phyloP scores from a whole-genome alignment of 192 early-diverging fungal species.

The Entomortierella beljakovae region DNA sequence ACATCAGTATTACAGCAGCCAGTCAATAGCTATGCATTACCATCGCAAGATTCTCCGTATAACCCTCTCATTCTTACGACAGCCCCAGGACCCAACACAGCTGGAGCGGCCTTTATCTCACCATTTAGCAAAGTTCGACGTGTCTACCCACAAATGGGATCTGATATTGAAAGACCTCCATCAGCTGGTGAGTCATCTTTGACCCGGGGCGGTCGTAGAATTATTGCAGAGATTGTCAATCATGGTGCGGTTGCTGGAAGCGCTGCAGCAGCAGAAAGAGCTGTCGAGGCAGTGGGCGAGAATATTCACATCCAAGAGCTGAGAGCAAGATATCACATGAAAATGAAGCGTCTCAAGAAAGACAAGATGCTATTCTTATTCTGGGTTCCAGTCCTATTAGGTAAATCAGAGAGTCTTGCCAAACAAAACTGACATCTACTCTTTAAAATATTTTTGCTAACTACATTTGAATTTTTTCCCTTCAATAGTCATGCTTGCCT shows the following conservation, averaged over 20 bases:
- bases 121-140: conserved; percentile 38
- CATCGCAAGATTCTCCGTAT: conserved; percentile 31
- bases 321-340: conserved; percentile 45
- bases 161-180: conserved; percentile 15
- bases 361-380: conserved; percentile 68
- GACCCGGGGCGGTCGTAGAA: conserved; percentile 40
- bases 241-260: conserved; percentile 47
- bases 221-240: conserved; percentile 52
- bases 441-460: neutral
- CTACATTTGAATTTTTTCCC: neutral
- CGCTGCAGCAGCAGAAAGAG: conserved; percentile 47
- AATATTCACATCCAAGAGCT: conserved; percentile 48
- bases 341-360: conserved; percentile 57
- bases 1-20: conserved; percentile 50
- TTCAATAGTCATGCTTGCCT: conserved; percentile 33
- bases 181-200: conserved; percentile 37
- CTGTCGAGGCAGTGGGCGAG: conserved; percentile 46
- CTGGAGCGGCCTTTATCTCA: conserved; percentile 10
- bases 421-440: neutral
- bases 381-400: conserved; percentile 65
- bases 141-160: conserved; percentile 50
- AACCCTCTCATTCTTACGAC: conserved; percentile 31
- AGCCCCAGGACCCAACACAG: conserved; percentile 11
- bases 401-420: conserved; percentile 15
- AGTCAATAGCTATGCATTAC: conserved; percentile 42